Evolutionary conservation across 495 filamentous ascomycete genomes (phyloP).

Genomic region (Hyaloscypha variabilis): DNA sequence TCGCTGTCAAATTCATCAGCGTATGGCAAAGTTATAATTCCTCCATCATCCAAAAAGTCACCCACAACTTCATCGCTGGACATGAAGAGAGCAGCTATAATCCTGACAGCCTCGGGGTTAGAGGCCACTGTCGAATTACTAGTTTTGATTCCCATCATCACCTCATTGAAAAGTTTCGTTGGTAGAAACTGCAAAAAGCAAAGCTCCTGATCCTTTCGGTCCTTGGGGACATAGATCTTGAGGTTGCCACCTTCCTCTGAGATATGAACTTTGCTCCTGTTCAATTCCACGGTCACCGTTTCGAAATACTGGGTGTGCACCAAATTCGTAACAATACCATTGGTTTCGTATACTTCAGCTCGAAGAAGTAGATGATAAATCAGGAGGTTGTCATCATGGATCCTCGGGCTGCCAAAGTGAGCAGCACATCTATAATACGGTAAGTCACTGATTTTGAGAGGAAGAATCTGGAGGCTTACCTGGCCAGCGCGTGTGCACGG

Average conservation of each 20-base stretch:
- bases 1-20: neutral
- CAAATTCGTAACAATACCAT: slow-evolving; percentile 35
- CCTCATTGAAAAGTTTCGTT: slow-evolving; percentile 9
- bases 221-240: slow-evolving; percentile 42
- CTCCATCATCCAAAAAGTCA: neutral
- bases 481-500: slow-evolving; percentile 15
- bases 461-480: slow-evolving; percentile 7
- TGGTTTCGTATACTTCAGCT: slow-evolving; percentile 32
- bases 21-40: slow-evolving; percentile 3
- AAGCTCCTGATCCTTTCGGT: slow-evolving; percentile 35
- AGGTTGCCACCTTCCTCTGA: slow-evolving; percentile 31
- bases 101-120: neutral
- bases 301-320: slow-evolving; percentile 33
- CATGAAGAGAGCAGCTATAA: neutral
- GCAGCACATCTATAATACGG: slow-evolving; percentile 27
- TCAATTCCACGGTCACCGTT: slow-evolving; percentile 27
- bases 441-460: slow-evolving; percentile 1
- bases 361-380: slow-evolving; percentile 38
- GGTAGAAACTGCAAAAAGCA: slow-evolving; percentile 39
- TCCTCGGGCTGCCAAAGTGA: slow-evolving; percentile 40
- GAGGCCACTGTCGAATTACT: neutral
- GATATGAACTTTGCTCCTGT: slow-evolving; percentile 38
- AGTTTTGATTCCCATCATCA: slow-evolving; percentile 1
- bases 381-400: slow-evolving; percentile 14
- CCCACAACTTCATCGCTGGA: slow-evolving; percentile 7